Base-by-base conservation (phyloP, 2,329 filamentous ascomycete species). In the Cladosporium halotolerans region DNA sequence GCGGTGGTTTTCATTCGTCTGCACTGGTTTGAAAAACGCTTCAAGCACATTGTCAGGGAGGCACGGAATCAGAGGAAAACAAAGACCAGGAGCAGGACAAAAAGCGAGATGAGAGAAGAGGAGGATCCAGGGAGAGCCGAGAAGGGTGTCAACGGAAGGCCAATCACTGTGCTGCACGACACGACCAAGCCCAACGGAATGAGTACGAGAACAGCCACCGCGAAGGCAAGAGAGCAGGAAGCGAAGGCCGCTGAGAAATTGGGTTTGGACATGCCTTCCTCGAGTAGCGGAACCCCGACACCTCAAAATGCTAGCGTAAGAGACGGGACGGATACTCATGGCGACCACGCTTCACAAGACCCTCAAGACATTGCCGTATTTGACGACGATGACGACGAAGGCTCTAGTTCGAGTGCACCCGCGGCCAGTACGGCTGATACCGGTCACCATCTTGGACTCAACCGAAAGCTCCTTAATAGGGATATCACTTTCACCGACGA, bases 1-100 rank as follows among this genome's bases (percentile, higher is more conserved):
- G 86, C 82, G 42, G 89, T 99, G 42, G 93, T 99, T 7, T 92
- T 96, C 62, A 79, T 97, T 11, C 86, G 93, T 23, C 76, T 99
- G 1, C 96, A 96, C 72, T 99, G 92, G 92, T 99, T 99, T 67
- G 91, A 99, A 71, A 96, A 95, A 70, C 83, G 91, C 7, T 97
- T 99, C 67, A 87, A 95, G 66, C 79, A 88, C 62, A 81, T 96
- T 59, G 90, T 87, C 11, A 79, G 78, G 33, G 88, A 95, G 62
- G 84, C 88, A 1, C 81, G 83, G 52, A 76, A 73, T 41, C 75
- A 84, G 50, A 82, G 91, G 51, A 78, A 79, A 51, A 86, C 71
- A 74, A 83, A 75, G 73, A 87, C 65, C 71, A 82, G 72, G 72
- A 79, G 73, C 45, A 53, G 51, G 44, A 39, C 43, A 10, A 46